These are phyloP conservation scores for Rosa hybrid DNA, from an alignment of 331 rosid genomes.

Conservation along the genomic window DNA sequence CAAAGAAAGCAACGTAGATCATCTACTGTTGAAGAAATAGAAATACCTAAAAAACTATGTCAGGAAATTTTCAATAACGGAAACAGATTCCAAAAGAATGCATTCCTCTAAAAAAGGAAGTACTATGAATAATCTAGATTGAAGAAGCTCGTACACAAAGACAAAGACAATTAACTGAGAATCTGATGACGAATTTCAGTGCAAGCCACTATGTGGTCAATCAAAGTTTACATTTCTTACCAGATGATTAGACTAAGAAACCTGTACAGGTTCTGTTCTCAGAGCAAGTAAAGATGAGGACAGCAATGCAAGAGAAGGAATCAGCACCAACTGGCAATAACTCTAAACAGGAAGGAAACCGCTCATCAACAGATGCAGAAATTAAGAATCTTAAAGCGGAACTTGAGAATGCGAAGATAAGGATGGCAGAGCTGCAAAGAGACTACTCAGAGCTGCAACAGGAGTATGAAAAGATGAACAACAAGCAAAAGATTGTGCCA, in stretches of 20 bases:
- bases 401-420: conserved; percentile 62
- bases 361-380: conserved; percentile 53
- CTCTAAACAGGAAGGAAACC: conserved; percentile 60
- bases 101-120: background rate
- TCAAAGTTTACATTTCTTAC: conserved; percentile 26
- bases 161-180: background rate
- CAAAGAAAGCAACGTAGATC: background rate
- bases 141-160: background rate
- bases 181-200: background rate
- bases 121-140: background rate
- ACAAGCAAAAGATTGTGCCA: conserved; percentile 43
- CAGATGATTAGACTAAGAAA: conserved; percentile 24
- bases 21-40: background rate
- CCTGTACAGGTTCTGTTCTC: conserved; percentile 77
- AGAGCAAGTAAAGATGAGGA: conserved; percentile 89
- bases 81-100: background rate
- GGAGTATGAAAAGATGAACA: conserved; percentile 60
- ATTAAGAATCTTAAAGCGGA: conserved; percentile 66
- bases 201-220: background rate
- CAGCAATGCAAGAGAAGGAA: conserved; percentile 76
- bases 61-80: background rate
- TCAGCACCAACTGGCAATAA: conserved; percentile 41
- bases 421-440: conserved; percentile 65
- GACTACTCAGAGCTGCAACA: conserved; percentile 77
- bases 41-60: background rate